phyloP scores from a whole-genome alignment of 495 filamentous ascomycete genomes.

The Halenospora varia region DNA sequence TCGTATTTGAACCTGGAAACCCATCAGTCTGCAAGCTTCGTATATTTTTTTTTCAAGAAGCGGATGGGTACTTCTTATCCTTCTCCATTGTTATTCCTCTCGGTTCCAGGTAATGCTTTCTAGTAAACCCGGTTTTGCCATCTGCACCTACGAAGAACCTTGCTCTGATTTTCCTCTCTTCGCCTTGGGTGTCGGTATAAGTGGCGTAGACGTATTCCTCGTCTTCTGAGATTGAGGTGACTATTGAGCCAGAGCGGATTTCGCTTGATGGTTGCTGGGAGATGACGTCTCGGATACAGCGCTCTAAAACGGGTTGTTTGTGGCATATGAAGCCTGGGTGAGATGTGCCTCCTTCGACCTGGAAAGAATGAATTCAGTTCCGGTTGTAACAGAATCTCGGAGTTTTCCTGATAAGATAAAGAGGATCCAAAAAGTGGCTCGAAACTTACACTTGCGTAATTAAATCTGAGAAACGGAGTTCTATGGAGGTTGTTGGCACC shows the following conservation, averaged over 20 bases:
- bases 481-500: neutral
- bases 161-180: conserved; percentile 24
- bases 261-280: neutral
- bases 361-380: neutral
- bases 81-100: conserved; percentile 31
- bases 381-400: too few species aligned
- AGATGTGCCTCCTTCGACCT: conserved; percentile 8
- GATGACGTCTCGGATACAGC: neutral
- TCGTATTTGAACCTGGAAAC: conserved; percentile 35
- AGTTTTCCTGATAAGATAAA: too few species aligned
- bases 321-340: conserved; percentile 3
- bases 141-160: conserved; percentile 44
- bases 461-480: conserved; percentile 1
- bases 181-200: conserved; percentile 22
- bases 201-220: neutral
- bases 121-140: conserved; percentile 45
- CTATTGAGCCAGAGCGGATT: neutral
- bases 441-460: conserved; percentile 2
- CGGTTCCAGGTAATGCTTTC: conserved; percentile 46
- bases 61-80: conserved; percentile 36
- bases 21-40: neutral
- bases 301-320: conserved; percentile 6
- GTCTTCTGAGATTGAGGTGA: conserved; percentile 3
- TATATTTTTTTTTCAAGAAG: neutral
- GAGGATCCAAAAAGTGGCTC: neutral